These are phyloP conservation scores for Zychaea mexicana DNA, from an alignment of 371 early-diverging fungal species.

Conservation along the genomic window DNA sequence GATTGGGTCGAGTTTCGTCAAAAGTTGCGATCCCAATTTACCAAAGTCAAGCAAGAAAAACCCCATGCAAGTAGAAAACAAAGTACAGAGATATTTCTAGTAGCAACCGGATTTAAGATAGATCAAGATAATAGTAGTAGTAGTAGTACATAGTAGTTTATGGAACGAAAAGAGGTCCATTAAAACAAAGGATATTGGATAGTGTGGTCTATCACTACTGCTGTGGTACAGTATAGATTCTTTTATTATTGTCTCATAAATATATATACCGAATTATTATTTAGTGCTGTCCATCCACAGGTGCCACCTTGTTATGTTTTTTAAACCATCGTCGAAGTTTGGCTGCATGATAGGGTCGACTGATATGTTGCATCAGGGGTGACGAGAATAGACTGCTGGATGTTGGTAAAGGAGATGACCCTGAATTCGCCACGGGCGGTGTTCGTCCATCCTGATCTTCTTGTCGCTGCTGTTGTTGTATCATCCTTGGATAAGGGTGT, in stretches of 20 bases:
- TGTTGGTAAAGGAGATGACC: not conserved
- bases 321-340: constrained; percentile 21
- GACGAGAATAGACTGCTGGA: not conserved
- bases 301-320: constrained; percentile 14
- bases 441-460: too few species aligned
- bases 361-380: not conserved
- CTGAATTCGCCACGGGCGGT: not conserved
- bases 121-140: not conserved
- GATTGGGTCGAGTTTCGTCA: constrained; percentile 54
- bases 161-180: too few species aligned
- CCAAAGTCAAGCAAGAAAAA: constrained; percentile 60
- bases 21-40: constrained; percentile 44
- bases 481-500: not conserved
- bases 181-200: too few species aligned
- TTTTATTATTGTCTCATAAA: too few species aligned
- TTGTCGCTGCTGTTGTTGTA: not conserved
- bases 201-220: too few species aligned
- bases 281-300: not conserved
- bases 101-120: constrained; percentile 54
- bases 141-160: too few species aligned
- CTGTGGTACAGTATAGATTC: too few species aligned
- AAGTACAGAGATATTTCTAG: constrained; percentile 78
- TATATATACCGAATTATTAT: too few species aligned
- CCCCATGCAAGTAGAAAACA: constrained; percentile 73
- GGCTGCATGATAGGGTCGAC: not conserved